Percentiles rank a stretch among this genome's conserved stretches.
phyloP scores from a whole-genome alignment of 73 alveolate genomes.

The Paramecium biaurelia region DNA sequence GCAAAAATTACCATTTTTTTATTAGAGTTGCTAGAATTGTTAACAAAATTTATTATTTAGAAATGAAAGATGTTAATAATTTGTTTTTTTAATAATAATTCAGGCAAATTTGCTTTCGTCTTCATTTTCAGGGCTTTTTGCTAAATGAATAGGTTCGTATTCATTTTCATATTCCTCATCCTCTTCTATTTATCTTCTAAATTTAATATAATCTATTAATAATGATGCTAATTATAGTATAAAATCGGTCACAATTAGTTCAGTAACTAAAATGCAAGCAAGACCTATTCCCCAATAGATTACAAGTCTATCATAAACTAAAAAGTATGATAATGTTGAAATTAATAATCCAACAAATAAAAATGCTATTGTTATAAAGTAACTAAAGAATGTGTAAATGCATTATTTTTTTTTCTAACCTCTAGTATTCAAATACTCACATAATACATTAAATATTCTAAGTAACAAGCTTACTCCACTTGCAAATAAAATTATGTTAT shows the following conservation, averaged over 20 bases:
- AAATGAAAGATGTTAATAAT: neutral
- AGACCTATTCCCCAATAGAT: neutral
- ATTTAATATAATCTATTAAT: neutral
- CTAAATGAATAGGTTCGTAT: neutral
- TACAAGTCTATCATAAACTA: neutral
- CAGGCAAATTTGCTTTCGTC: neutral
- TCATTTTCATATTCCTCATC: neutral
- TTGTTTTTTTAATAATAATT: neutral
- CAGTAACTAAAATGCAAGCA: neutral
- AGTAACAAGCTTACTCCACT: neutral
- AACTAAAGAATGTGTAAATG: neutral
- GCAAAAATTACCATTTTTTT: neutral
- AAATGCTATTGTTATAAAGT: neutral
- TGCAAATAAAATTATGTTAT: neutral
- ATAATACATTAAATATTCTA: neutral
- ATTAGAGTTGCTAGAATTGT: neutral
- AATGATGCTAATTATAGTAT: neutral
- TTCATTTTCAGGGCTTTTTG: neutral
- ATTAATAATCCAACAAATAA: neutral
- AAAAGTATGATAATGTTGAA: neutral
- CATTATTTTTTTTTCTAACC: neutral
- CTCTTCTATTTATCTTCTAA: neutral
- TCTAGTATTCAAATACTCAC: neutral
- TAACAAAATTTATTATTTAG: neutral
- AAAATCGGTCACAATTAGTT: neutral